Percentiles rank a stretch among this genome's conserved stretches.
Conservation (phyloP, 208 protist species). For the Wallacemonas sp. region DNA sequence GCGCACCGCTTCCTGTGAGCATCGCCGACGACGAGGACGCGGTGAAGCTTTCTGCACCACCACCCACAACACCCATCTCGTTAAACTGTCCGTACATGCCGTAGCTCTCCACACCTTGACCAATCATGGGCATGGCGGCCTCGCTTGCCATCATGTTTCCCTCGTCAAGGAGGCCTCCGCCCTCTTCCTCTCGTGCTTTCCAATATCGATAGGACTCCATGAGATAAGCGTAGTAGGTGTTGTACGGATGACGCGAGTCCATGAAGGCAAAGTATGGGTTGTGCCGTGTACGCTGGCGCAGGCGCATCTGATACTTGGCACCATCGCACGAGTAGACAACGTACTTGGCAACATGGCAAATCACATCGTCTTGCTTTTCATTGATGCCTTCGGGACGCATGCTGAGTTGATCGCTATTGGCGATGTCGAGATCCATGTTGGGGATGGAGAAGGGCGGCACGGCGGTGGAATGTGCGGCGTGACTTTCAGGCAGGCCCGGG, state of each 20-base stretch:
- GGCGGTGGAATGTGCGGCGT: neutral
- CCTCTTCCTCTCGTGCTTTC: conserved; percentile 40
- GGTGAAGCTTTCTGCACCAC: too few relatives aligned
- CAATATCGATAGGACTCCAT: conserved; percentile 66
- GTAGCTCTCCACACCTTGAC: neutral
- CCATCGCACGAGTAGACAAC: conserved; percentile 72
- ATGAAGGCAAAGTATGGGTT: conserved; percentile 83
- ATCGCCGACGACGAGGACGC: too few relatives aligned
- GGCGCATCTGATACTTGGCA: conserved; percentile 66
- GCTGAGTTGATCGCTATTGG: conserved; percentile 25
- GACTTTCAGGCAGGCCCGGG: neutral
- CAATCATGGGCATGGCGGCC: conserved; percentile 5
- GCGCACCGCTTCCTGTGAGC: too few relatives aligned
- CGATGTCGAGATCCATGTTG: conserved; percentile 18
- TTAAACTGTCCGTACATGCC: neutral
- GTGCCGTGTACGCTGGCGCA: conserved; percentile 56
- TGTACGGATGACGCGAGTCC: conserved; percentile 50
- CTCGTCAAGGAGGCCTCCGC: conserved; percentile 12
- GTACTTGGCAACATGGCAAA: conserved; percentile 79
- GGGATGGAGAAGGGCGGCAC: neutral
- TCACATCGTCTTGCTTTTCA: conserved; percentile 79
- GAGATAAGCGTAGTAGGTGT: conserved; percentile 79
- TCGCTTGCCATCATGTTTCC: neutral
- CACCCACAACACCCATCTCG: too few relatives aligned
- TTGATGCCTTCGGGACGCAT: conserved; percentile 56